Base-by-base conservation (phyloP, 495 filamentous ascomycete species). In the Podospora bellae-mahoneyi region DNA sequence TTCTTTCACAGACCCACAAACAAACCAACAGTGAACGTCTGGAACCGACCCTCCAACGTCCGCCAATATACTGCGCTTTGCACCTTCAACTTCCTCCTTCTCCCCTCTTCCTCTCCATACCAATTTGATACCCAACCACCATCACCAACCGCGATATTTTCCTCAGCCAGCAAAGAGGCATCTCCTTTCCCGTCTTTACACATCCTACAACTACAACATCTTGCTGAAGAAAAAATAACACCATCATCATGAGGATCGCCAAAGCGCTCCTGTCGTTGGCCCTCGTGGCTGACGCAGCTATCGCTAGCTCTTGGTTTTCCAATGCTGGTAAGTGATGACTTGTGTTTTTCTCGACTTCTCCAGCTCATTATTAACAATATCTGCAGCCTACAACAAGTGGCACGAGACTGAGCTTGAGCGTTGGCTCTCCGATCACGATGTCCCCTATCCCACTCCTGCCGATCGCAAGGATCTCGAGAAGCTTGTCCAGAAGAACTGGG, bases 341-440 rank as follows among this genome's bases (percentile, higher is more conserved):
- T 2, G 53, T 59, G 62, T 44, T 39, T 4, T 16, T 27, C 58
- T 59, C 32, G 30, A 32, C 62, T 26, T 34, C 54, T 28, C 32
- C 2, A 48, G 39, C 39, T 10, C 13, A 16, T 9, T 13, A 3
- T 10, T 48, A 48, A 48, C 15, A 16, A 9, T 1, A 27, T 64
- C 19, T 48, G 64, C 74, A 97, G 95, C 89, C 5, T 99, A 98
- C 85, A 97, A 97, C 82, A 97, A 94, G 77, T 99, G 95, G 95
- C 94, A 98, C 76, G 89, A 97, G 82, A 97, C 92, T 6, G 95
- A 99, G 83, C 86, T 99, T 13, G 94, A 99, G 83, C 86, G 95
- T 73, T 99, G 95, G 95, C 90, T 99, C 67, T 91, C 91, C 27
- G 95, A 99, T 73, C 88, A 99, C 80, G 86, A 96, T 78, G 86